Evolutionary conservation across 306 rosid genomes (phyloP).

Genomic region (Rubus parviflorus): DNA sequence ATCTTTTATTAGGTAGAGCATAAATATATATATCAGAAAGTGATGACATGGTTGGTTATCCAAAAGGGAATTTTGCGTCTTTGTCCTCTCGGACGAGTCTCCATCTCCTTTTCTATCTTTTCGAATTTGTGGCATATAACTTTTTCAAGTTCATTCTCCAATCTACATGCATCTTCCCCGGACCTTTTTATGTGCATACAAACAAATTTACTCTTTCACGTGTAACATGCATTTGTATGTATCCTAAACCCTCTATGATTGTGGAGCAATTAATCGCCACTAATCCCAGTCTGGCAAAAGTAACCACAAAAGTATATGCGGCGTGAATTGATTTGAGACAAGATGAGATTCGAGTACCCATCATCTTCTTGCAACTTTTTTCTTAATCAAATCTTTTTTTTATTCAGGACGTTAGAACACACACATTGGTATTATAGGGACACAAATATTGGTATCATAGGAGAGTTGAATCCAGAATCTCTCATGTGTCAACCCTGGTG

Average conservation of each 20-base stretch:
- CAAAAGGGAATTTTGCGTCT: background rate
- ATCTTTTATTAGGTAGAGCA: background rate
- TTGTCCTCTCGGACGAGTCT: background rate
- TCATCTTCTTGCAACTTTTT: too few relatives aligned
- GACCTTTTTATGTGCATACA: constrained; percentile 3
- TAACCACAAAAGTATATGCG: background rate
- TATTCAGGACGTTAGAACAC: too few relatives aligned
- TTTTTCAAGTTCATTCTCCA: constrained; percentile 18
- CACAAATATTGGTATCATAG: too few relatives aligned
- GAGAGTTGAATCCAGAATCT: too few relatives aligned
- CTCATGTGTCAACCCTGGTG: too few relatives aligned
- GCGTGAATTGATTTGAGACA: too few relatives aligned
- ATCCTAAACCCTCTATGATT: background rate
- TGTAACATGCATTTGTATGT: background rate
- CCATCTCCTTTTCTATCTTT: background rate
- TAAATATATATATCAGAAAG: background rate
- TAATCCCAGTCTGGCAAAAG: background rate
- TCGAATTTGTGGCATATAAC: constrained; percentile 17
- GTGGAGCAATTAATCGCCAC: constrained; percentile 2
- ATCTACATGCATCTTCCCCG: background rate
- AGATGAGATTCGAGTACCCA: too few relatives aligned
- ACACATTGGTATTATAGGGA: too few relatives aligned
- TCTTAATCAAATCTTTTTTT: too few relatives aligned
- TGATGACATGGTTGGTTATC: background rate
- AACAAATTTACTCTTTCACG: constrained; percentile 33